A percentile compares a stretch with the other conserved stretches of the same genome.
Conservation (phyloP, 2,329 filamentous ascomycete species). For the Coniochaeta ligniaria region DNA sequence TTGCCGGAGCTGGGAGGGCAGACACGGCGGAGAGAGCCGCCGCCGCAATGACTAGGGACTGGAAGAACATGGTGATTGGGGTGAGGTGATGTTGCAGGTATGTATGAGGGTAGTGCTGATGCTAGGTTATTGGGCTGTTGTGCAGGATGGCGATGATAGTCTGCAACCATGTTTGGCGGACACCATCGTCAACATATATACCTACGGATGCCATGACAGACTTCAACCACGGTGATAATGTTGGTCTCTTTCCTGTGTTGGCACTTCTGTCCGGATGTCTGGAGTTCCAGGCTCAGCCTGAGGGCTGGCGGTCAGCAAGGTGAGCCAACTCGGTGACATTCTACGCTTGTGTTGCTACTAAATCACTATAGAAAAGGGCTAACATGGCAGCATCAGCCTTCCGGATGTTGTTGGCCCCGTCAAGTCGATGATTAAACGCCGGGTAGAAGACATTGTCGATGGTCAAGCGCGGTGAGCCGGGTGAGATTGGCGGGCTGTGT, state of each 20-base stretch:
- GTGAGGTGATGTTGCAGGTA: not conserved
- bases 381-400: not conserved
- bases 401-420: not conserved
- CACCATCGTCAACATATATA: not conserved
- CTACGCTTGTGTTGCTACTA: not conserved
- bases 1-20: conserved; percentile 11
- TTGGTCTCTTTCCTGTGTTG: not conserved
- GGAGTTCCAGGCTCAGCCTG: not conserved
- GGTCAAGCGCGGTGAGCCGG: not conserved
- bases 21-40: conserved; percentile 13
- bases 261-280: not conserved
- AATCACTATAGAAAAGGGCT: not conserved
- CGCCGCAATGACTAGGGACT: not conserved
- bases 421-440: not conserved
- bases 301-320: not conserved
- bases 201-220: not conserved
- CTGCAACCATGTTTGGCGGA: not conserved
- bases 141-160: not conserved
- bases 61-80: not conserved
- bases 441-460: not conserved
- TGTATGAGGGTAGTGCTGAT: not conserved
- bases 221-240: not conserved
- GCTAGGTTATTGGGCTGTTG: not conserved
- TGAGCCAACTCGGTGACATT: not conserved
- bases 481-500: not conserved